Evolutionary conservation across 2,329 filamentous ascomycete species (phyloP), one percentile per base, ranked within the genome.

Genomic region (Lasiodiplodia citricola): DNA sequence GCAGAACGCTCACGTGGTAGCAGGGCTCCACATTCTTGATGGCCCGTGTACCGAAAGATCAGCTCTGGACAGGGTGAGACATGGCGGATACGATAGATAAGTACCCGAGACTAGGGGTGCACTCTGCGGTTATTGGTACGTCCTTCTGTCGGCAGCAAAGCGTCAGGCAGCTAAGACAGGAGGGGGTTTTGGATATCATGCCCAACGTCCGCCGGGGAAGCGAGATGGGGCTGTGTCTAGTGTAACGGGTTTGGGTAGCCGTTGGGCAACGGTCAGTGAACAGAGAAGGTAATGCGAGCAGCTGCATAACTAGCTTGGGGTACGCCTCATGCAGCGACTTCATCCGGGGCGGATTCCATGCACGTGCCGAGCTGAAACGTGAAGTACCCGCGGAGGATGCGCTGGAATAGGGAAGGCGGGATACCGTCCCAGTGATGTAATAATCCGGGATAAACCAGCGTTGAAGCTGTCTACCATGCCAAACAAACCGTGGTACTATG

Each of bases 321-420:
- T 57, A n/a, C 37, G 31, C 38, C 55, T 41, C 55, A 58, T 58
- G n/a, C 52, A 56, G 28, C 52, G 14, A 35, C 52, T 31, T 18
- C 28, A 28, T n/a, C 52, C n/a, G n/a, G 54, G 28, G 18, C 16
- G 28, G 35, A 21, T 25, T 21, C 18, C 18, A 21, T 18, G 55
- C 55, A 41, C 55, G 55, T 58, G 52, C 55, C 55, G 13, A 25
- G 16, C 55, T 37, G 38, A 13, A 58, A 38, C 55, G n/a, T 58
- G 16, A 58, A 21, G n/a, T 54, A 58, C 23, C 35, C 6, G n/a
- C n/a, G 28, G 38, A 41, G 54, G 28, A 56, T 11, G 35, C 23
- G 18, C 55, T 58, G 55, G n/a, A 58, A 23, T n/a, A 47, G 55
- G 54, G 54, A 56, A 35, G 54, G 18, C 13, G 25, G 13, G 51